Evolutionary conservation across 257 asterid species (phyloP).

Genomic region (Solanum piurae): DNA sequence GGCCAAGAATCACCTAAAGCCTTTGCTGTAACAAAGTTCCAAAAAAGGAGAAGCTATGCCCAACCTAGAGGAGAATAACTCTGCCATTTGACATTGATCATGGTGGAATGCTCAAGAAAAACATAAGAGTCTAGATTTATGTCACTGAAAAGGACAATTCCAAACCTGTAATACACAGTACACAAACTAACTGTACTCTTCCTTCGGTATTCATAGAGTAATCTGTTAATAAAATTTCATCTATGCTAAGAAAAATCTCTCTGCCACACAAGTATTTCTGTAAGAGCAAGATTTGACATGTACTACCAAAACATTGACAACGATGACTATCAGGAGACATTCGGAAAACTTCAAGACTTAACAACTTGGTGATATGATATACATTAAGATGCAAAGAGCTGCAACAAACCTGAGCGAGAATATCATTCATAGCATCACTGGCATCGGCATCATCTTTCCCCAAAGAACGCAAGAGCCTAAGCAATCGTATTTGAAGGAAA

Average conservation of each 20-base stretch:
- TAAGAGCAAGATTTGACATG: neutral
- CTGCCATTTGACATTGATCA: neutral
- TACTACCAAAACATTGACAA: neutral
- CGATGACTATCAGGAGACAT: neutral
- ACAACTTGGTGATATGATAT: neutral
- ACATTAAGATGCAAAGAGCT: neutral
- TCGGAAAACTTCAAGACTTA: neutral
- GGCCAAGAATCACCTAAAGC: neutral
- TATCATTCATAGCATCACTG: conserved; percentile 93
- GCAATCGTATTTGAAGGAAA: conserved; percentile 84
- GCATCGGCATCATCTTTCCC: conserved; percentile 94
- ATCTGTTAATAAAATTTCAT: neutral
- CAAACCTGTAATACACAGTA: neutral
- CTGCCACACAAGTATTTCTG: neutral
- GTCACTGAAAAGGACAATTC: neutral
- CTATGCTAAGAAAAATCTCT: neutral
- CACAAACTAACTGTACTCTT: neutral
- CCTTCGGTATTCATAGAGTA: neutral
- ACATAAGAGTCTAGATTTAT: neutral
- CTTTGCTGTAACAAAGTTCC: neutral
- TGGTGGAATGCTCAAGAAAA: neutral
- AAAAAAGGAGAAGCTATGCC: neutral
- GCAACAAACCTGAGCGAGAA: conserved; percentile 85
- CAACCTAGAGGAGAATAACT: neutral
- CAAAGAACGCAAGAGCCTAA: conserved; percentile 67